Percentiles rank a stretch among this genome's conserved stretches.
Evolutionary conservation across 352 stramenopile genomes (phyloP).

Genomic region (Phytophthora boehmeriae): DNA sequence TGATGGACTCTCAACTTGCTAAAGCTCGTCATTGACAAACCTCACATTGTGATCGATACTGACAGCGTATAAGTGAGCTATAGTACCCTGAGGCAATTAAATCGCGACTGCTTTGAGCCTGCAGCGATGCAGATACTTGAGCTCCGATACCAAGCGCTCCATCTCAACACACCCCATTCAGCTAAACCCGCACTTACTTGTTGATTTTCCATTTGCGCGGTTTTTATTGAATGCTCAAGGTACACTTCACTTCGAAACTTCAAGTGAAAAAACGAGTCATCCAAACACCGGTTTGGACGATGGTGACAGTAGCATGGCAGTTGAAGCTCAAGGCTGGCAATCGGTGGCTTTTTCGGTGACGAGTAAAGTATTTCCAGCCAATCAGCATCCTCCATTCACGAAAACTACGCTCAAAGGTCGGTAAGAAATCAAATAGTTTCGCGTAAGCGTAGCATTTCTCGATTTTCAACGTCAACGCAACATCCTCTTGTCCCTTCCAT

Average conservation of each 20-base stretch:
- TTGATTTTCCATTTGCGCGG: too few species aligned
- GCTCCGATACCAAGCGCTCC: constrained; percentile 22
- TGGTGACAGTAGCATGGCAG: constrained; percentile 1
- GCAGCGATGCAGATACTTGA: constrained; percentile 37
- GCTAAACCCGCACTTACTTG: too few species aligned
- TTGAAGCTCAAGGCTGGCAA: not conserved
- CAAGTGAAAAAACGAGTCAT: not conserved
- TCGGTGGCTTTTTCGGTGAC: constrained; percentile 3
- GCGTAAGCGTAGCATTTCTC: constrained; percentile 10
- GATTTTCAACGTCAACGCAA: constrained; percentile 29
- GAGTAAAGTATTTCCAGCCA: not conserved
- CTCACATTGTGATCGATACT: too few species aligned
- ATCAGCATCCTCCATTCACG: constrained; percentile 35
- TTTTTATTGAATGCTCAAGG: too few species aligned
- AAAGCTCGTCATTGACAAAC: too few species aligned
- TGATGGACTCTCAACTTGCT: too few species aligned
- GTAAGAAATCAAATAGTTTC: constrained; percentile 39
- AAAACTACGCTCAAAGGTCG: constrained; percentile 12
- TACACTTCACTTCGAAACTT: too few species aligned
- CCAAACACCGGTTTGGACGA: constrained; percentile 10
- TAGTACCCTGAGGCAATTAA: not conserved
- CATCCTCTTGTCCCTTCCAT: not conserved
- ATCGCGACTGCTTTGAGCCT: not conserved
- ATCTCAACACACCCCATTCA: too few species aligned
- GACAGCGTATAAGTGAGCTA: not conserved